Evolutionary conservation across 805 yeast species (phyloP).

Genomic region (Scheffersomyces lignosus): DNA sequence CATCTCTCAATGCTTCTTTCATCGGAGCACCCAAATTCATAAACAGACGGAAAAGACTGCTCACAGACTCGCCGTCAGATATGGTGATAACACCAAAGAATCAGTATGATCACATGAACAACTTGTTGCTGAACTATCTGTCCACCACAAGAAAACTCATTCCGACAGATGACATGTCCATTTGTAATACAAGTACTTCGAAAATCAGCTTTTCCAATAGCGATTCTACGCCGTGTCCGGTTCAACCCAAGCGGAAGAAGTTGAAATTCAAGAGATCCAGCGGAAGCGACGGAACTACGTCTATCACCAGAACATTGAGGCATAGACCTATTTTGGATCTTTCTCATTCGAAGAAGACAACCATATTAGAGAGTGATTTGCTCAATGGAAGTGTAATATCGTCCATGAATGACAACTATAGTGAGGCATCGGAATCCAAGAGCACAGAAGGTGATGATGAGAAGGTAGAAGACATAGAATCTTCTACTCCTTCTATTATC

Average conservation of each 20-base stretch:
- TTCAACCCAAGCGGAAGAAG: slow-evolving; percentile 38
- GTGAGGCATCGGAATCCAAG: neutral
- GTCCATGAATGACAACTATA: neutral
- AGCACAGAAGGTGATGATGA: neutral
- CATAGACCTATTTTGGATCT: neutral
- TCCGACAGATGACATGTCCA: slow-evolving; percentile 22
- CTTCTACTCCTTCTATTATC: slow-evolving; percentile 93
- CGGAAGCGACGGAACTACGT: slow-evolving; percentile 17
- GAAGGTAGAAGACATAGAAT: slow-evolving; percentile 94
- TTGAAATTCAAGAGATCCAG: slow-evolving; percentile 23
- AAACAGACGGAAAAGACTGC: slow-evolving; percentile 26
- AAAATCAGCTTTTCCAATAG: slow-evolving; percentile 32
- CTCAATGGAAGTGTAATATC: neutral
- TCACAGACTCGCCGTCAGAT: slow-evolving; percentile 23
- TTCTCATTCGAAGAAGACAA: slow-evolving; percentile 4
- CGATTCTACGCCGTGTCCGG: slow-evolving; percentile 46
- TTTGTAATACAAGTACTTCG: slow-evolving; percentile 14
- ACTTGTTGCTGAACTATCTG: too few species aligned
- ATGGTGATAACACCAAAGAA: slow-evolving; percentile 25
- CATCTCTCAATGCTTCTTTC: neutral
- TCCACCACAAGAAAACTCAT: too few species aligned
- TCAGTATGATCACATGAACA: slow-evolving; percentile 1
- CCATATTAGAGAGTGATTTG: neutral
- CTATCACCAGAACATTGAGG: slow-evolving; percentile 11
- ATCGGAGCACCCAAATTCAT: slow-evolving; percentile 25